Percentiles rank a stretch among this genome's conserved stretches.
Conservation (phyloP, 2,329 filamentous ascomycete species). For the Bipolaris oryzae region DNA sequence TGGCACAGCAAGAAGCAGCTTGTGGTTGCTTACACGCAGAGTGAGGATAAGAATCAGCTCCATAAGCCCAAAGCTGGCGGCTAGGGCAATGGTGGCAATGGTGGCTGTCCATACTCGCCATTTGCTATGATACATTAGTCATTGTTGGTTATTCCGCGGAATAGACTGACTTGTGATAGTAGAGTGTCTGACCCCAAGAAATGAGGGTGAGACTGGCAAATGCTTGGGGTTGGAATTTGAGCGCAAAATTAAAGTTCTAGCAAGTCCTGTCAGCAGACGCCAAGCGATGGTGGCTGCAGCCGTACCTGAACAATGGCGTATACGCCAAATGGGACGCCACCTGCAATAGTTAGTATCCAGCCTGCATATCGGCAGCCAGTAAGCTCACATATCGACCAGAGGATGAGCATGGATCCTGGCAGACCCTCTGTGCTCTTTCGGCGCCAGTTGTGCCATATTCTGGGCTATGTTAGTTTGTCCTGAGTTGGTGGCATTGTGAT, state of each 20-base stretch:
- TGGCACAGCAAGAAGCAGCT: background rate
- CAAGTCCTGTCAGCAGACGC: background rate
- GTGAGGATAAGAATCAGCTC: slow-evolving; percentile 64
- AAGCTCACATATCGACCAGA: slow-evolving; percentile 63
- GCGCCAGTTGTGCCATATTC: slow-evolving; percentile 67
- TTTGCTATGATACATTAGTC: slow-evolving; percentile 42
- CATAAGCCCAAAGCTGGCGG: slow-evolving; percentile 57
- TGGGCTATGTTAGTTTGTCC: slow-evolving; percentile 22
- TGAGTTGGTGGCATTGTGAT: slow-evolving; percentile 17
- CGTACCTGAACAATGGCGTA: slow-evolving; percentile 59
- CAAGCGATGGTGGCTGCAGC: background rate
- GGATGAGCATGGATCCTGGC: slow-evolving; percentile 65
- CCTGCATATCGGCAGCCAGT: background rate
- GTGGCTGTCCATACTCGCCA: slow-evolving; percentile 58
- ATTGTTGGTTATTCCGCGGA: background rate
- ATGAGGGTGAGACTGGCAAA: slow-evolving; percentile 58
- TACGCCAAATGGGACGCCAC: slow-evolving; percentile 57
- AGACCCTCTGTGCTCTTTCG: slow-evolving; percentile 67
- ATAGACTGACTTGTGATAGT: slow-evolving; percentile 55
- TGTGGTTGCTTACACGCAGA: slow-evolving; percentile 53
- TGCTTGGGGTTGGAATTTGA: slow-evolving; percentile 58
- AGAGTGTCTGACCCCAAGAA: slow-evolving; percentile 59
- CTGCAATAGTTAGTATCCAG: slow-evolving; percentile 20
- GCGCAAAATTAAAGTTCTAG: slow-evolving; percentile 39
- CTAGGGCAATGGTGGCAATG: slow-evolving; percentile 50